Conservation (phyloP, 2,329 filamentous ascomycete species). For the Fusarium lyarnte region DNA sequence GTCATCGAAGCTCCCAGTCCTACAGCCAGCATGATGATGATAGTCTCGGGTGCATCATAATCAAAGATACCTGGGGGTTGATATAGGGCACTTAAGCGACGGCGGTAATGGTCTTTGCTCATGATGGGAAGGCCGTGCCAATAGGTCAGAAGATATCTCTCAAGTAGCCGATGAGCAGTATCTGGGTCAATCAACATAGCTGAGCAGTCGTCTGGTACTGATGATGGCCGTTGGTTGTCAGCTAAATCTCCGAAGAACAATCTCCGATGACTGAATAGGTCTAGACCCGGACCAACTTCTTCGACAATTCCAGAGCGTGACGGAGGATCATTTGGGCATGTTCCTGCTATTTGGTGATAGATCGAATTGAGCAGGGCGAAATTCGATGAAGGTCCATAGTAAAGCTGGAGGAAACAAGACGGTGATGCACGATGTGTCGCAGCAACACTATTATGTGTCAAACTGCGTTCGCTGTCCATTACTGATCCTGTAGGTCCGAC, state of each 20-base stretch:
- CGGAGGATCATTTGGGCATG: slow-evolving; percentile 29
- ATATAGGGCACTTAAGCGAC: slow-evolving; percentile 50
- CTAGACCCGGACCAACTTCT: slow-evolving; percentile 46
- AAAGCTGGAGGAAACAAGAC: slow-evolving; percentile 55
- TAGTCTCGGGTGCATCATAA: slow-evolving; percentile 48
- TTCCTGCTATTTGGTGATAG: slow-evolving; percentile 47
- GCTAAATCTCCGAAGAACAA: slow-evolving; percentile 50
- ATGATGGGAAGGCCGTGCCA: slow-evolving; percentile 52
- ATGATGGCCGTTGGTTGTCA: slow-evolving; percentile 45
- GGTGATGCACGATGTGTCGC: slow-evolving; percentile 57
- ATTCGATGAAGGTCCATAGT: slow-evolving; percentile 58
- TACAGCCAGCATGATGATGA: slow-evolving; percentile 51
- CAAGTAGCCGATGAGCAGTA: slow-evolving; percentile 50
- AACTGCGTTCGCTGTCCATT: slow-evolving; percentile 39
- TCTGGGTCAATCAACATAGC: slow-evolving; percentile 52
- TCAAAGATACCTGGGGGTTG: slow-evolving; percentile 42
- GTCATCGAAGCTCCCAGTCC: slow-evolving; percentile 51
- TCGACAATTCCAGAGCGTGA: slow-evolving; percentile 42
- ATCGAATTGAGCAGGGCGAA: slow-evolving; percentile 53
- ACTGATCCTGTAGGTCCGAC: slow-evolving; percentile 13
- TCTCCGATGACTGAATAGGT: slow-evolving; percentile 44
- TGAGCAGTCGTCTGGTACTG: slow-evolving; percentile 37
- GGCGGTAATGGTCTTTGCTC: slow-evolving; percentile 48
- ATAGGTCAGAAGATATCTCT: slow-evolving; percentile 53
- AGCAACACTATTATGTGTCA: slow-evolving; percentile 55